phyloP scores from a whole-genome alignment of 208 protist genomes.

The Trypanosoma mega region DNA sequence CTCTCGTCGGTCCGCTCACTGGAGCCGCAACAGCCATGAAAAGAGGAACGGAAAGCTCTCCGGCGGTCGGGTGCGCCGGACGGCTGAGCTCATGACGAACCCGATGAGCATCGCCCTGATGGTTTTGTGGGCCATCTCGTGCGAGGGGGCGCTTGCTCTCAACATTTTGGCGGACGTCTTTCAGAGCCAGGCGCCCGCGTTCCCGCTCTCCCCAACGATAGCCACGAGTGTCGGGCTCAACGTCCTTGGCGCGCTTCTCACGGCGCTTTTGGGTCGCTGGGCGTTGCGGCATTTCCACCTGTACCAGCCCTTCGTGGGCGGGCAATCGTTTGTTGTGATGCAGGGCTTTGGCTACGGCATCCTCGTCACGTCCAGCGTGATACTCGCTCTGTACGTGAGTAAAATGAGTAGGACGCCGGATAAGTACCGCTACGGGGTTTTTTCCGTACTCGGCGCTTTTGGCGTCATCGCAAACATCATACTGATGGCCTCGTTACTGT shows the following conservation, averaged over 20 bases:
- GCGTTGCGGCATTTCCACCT: conserved; percentile 41
- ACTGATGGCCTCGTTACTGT: conserved; percentile 58
- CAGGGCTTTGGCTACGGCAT: conserved; percentile 59
- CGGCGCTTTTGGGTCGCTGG: conserved; percentile 38
- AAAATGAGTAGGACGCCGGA: background rate
- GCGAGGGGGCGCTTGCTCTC: conserved; percentile 39
- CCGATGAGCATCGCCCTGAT: conserved; percentile 35
- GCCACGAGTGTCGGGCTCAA: conserved; percentile 36
- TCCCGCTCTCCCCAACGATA: conserved; percentile 42
- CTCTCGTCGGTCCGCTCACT: too few species aligned
- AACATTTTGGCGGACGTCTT: conserved; percentile 71
- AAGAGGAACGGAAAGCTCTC: background rate
- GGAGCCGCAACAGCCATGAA: background rate
- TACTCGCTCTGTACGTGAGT: conserved; percentile 39
- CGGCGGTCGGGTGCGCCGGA: background rate
- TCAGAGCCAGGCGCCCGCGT: conserved; percentile 40
- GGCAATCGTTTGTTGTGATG: conserved; percentile 60
- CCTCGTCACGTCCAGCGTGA: conserved; percentile 26
- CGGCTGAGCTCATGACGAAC: conserved; percentile 26
- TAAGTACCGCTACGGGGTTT: conserved; percentile 46
- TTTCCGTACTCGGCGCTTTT: conserved; percentile 54
- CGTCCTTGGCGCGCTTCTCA: conserved; percentile 32
- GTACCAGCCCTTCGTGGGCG: conserved; percentile 72
- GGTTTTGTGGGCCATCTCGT: conserved; percentile 39
- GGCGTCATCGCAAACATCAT: conserved; percentile 34